Conservation (phyloP, 2,329 filamentous ascomycete genomes). For the Neofusicoccum parvum region DNA sequence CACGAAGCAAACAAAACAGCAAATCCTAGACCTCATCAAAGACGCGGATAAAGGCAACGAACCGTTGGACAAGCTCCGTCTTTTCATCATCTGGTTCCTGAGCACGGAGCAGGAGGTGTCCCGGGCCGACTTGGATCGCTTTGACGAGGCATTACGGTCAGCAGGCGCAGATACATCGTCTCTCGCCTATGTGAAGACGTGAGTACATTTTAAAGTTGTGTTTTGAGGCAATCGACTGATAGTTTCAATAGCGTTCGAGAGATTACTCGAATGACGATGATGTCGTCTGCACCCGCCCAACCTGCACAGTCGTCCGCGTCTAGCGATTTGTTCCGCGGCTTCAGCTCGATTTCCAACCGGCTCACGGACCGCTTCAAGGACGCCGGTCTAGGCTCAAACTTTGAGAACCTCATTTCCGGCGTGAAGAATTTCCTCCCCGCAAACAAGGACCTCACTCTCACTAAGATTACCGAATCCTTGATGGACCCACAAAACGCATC, state of each 20-base stretch:
- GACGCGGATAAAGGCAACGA: constrained; percentile 80
- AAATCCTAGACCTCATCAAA: constrained; percentile 84
- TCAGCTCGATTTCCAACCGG: constrained; percentile 87
- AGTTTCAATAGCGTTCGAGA: constrained; percentile 69
- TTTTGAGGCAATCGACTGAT: neutral
- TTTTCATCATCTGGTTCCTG: constrained; percentile 91
- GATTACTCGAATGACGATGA: constrained; percentile 97
- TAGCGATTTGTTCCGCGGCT: constrained; percentile 86
- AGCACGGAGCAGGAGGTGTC: constrained; percentile 89
- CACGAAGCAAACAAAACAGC: constrained; percentile 84
- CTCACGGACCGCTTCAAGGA: constrained; percentile 94
- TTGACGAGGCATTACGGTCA: constrained; percentile 78
- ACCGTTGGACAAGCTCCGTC: constrained; percentile 82
- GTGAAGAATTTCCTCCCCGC: constrained; percentile 98
- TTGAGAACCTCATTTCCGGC: constrained; percentile 90
- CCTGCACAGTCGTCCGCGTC: constrained; percentile 63
- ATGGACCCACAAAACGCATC: constrained; percentile 94
- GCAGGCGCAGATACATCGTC: constrained; percentile 76
- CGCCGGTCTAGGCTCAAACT: constrained; percentile 80
- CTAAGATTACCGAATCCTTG: constrained; percentile 96
- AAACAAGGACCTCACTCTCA: constrained; percentile 93
- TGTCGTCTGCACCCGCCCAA: constrained; percentile 77
- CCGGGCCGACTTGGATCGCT: constrained; percentile 78
- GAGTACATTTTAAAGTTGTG: constrained; percentile 39
- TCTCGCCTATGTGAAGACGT: constrained; percentile 85